phyloP scores from a whole-genome alignment of 129 eudicot species.

The Kitagawia praeruptora region DNA sequence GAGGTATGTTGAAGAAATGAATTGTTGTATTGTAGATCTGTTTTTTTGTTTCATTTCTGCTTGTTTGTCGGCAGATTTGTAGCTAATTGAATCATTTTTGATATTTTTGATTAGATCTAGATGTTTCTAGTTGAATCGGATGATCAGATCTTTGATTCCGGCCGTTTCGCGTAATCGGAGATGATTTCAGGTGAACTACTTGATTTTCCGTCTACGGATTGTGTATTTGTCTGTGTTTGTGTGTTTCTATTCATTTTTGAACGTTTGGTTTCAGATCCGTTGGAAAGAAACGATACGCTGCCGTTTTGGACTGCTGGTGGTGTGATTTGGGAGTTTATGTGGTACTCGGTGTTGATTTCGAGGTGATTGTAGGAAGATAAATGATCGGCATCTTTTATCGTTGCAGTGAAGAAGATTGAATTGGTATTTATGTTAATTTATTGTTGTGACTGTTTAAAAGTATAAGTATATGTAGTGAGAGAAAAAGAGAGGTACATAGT shows the following conservation, averaged over 20 bases:
- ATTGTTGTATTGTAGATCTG: not conserved
- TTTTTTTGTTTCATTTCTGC: not conserved
- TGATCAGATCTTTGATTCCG: not conserved
- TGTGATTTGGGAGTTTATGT: not conserved
- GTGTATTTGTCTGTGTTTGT: not conserved
- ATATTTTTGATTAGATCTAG: not conserved
- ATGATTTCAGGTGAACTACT: not conserved
- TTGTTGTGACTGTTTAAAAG: not conserved
- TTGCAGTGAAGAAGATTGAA: not conserved
- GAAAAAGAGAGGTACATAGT: not conserved
- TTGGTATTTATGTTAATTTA: not conserved
- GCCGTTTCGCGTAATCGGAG: not conserved
- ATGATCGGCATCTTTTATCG: not conserved
- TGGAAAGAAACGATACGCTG: not conserved
- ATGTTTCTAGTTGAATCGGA: not conserved
- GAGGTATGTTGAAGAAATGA: not conserved
- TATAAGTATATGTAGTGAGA: not conserved
- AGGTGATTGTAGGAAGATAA: not conserved
- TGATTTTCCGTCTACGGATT: rapidly evolving
- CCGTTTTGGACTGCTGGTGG: not conserved
- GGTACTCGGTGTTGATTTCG: not conserved
- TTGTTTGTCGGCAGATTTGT: not conserved
- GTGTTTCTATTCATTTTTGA: not conserved
- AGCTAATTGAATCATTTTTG: not conserved
- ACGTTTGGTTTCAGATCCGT: not conserved